Percentiles rank a stretch among this genome's conserved stretches.
Conservation (phyloP, 495 filamentous ascomycete species). For the Cairneyella variabilis region DNA sequence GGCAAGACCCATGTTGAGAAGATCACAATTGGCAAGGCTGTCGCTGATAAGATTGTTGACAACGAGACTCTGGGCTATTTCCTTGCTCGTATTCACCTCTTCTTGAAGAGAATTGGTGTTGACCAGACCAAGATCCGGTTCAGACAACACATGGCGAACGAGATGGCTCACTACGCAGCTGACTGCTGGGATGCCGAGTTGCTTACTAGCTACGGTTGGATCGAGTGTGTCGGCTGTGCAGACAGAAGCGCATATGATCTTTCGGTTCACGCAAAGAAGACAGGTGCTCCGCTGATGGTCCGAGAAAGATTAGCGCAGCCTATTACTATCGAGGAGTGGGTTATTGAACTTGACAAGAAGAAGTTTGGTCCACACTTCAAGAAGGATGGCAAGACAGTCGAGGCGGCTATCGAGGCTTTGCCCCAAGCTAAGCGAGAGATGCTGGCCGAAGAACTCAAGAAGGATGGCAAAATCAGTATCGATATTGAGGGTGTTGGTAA, state of each 20-base stretch:
- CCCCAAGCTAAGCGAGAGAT: slow-evolving; percentile 52
- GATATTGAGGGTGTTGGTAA: slow-evolving; percentile 48
- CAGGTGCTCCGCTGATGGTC: slow-evolving; percentile 55
- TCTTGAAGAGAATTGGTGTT: slow-evolving; percentile 58
- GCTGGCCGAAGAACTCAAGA: slow-evolving; percentile 44
- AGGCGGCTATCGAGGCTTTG: slow-evolving; percentile 52
- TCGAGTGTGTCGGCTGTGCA: slow-evolving; percentile 68
- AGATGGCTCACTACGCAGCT: slow-evolving; percentile 69
- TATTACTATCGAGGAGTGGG: slow-evolving; percentile 55
- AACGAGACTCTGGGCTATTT: slow-evolving; percentile 73
- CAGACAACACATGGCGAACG: slow-evolving; percentile 68
- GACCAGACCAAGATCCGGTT: slow-evolving; percentile 61
- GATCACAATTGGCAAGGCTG: slow-evolving; percentile 57
- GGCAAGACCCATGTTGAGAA: slow-evolving; percentile 55
- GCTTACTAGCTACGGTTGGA: slow-evolving; percentile 63
- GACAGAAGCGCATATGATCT: slow-evolving; percentile 67
- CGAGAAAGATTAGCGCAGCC: slow-evolving; percentile 54
- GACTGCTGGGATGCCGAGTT: slow-evolving; percentile 72
- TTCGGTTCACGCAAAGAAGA: slow-evolving; percentile 59
- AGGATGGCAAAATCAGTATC: slow-evolving; percentile 51
- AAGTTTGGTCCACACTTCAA: slow-evolving; percentile 62
- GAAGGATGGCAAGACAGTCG: slow-evolving; percentile 57
- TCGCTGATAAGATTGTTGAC: slow-evolving; percentile 54
- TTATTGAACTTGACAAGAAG: slow-evolving; percentile 59
- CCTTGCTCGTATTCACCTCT: slow-evolving; percentile 59